Evolutionary conservation across 2,329 filamentous ascomycete genomes (phyloP), one percentile per base, ranked within the genome.

Genomic region (Teratosphaeria zuluensis): DNA sequence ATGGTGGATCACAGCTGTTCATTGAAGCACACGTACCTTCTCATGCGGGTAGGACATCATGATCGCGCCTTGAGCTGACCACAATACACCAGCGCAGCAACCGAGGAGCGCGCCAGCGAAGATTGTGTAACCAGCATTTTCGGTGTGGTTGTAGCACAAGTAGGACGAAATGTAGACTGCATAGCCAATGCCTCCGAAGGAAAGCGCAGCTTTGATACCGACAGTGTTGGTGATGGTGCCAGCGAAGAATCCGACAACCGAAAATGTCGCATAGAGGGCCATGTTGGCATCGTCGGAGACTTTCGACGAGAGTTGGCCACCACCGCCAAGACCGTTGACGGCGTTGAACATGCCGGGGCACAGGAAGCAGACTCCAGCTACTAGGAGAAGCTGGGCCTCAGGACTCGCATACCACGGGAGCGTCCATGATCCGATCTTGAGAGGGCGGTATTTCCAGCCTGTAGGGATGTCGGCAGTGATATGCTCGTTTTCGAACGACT

Each of bases 11-110:
- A 21, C n/a, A n/a, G 21, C 16, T 24, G 51, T 28, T 53, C 28
- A 53, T 12, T 11, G 19, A 24, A 30, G 51, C 4, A 53, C 16
- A 48, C 42, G 3, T 48, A 48, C 42, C 42, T 83, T 74, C 75
- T 96, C 92, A 21, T 82, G 79, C 1, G 91, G 91, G 72, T 96
- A 96, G 48, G 88, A 85, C 84, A 95, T 92, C 87, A 92, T 92
- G 69, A 92, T 89, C 60, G 88, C 85, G 60, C 89, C 89, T 75
- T 92, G 89, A 0, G 87, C 89, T 35, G 86, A 87, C 89, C 89
- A 94, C 42, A 94, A 79, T 46, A 92, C 79, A 69, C 87, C 89
- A 53, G 89, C 89, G 69, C 88, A 92, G 59, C 90, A 76, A 73
- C 89, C 89, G 53, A 92, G 83, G 61, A 90, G 80, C 16, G 85